phyloP scores from a whole-genome alignment of 305 asterid species.

The Rubia balearica region DNA sequence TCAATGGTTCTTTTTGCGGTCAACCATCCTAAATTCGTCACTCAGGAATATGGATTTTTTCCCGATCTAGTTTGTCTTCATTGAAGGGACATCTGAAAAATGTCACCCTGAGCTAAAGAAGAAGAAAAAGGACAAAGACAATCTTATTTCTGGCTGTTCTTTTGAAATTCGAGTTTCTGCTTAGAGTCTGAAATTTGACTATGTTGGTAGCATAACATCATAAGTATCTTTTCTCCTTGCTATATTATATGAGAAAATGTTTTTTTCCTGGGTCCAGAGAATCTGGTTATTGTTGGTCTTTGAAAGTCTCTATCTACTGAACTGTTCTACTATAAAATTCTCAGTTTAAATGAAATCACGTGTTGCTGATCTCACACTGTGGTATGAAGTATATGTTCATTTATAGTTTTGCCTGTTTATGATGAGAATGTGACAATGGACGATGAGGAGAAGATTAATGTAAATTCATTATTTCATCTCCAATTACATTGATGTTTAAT shows the following conservation, averaged over 20 bases:
- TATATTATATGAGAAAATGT: not conserved
- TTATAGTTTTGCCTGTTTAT: not conserved
- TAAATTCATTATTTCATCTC: not conserved
- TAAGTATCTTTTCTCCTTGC: not conserved
- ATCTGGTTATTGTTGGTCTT: not conserved
- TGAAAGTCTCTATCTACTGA: not conserved
- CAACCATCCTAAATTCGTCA: too few species aligned
- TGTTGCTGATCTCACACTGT: not conserved
- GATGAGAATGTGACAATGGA: not conserved
- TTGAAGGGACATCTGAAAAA: not conserved
- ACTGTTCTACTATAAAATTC: not conserved
- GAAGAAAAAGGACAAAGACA: not conserved
- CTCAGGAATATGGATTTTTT: not conserved
- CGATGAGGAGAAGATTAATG: not conserved
- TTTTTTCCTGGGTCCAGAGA: not conserved
- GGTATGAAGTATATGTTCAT: not conserved
- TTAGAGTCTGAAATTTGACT: not conserved
- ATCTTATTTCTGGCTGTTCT: not conserved
- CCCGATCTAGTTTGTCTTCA: not conserved
- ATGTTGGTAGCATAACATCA: not conserved
- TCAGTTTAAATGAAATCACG: not conserved
- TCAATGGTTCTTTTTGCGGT: not conserved
- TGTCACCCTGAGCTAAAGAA: not conserved
- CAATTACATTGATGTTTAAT: not conserved
- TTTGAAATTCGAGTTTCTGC: not conserved